phyloP scores from a whole-genome alignment of 2,329 filamentous ascomycete species.

The Sporothrix luriei region DNA sequence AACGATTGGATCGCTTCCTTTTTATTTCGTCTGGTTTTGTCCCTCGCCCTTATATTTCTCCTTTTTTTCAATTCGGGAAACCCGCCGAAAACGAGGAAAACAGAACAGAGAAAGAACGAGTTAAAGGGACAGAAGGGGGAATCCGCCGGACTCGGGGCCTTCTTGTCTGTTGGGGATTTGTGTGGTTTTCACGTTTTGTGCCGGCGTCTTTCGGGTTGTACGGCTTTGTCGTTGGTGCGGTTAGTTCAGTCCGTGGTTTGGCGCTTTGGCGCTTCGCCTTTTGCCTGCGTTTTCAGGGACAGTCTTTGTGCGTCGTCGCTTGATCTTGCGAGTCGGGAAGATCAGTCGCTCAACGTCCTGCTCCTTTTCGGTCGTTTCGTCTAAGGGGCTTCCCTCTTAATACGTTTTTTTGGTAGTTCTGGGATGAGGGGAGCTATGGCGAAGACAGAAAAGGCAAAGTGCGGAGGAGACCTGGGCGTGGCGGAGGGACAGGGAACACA shows the following conservation, averaged over 20 bases:
- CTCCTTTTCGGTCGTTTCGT: neutral
- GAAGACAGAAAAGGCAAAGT: constrained; percentile 35
- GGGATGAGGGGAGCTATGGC: constrained; percentile 20
- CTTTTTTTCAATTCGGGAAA: neutral
- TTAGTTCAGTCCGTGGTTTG: neutral
- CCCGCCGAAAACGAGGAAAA: neutral
- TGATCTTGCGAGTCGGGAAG: constrained; percentile 1
- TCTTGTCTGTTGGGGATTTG: constrained; percentile 6
- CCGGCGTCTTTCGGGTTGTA: constrained; percentile 11
- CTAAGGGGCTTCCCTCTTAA: neutral
- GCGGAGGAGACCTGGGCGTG: constrained; percentile 30
- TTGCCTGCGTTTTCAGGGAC: neutral
- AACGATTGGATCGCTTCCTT: neutral
- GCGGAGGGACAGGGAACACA: constrained; percentile 20
- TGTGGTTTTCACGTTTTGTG: neutral
- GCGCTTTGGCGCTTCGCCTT: constrained; percentile 3
- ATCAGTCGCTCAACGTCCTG: constrained; percentile 10
- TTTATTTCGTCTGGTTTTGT: constrained; percentile 5
- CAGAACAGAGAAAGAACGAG: neutral
- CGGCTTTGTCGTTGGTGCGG: constrained; percentile 2
- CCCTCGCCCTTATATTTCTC: neutral
- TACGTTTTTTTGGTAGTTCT: constrained; percentile 24
- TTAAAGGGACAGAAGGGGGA: neutral
- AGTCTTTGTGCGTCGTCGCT: constrained; percentile 4
- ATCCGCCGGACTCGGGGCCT: constrained; percentile 6